Base-by-base conservation (phyloP, 345 rosid genomes). In the Nephelium lappaceum region DNA sequence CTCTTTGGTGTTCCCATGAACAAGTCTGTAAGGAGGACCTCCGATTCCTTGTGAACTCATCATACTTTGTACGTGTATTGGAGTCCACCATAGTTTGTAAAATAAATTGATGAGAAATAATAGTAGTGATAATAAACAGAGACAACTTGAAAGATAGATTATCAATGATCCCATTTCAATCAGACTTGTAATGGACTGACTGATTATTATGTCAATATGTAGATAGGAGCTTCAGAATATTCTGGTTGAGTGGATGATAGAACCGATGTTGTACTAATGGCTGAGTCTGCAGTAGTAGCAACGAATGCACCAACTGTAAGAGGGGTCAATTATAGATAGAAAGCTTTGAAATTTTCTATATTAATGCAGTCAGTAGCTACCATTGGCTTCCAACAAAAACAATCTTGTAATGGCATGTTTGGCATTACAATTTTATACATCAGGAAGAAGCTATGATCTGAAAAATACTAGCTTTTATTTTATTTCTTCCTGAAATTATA, bases 21-120 rank as follows among this genome's bases (percentile, higher is more conserved):
- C 4, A 71, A 87, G 81, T 49, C 25, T 81, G 83, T 71, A 83
- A 25, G 92, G 23, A 67, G 86, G 88, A 43, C 90, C 90, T 62
- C 38, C 68, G 18, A 86, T 77, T 75, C 86, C 85, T 27, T 70
- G 88, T 27, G 81, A 69, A 15, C 23, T 79, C 79, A 81, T 73
- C 42, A 41, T 18, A 24, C 60, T 57, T 65, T 72, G 82, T 43
- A 83, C 15, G 31, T 67, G 82, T 60, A 27, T 31, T 5, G 85
- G 88, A 9, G 78, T 75, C 85, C 80, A 81, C 88, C 85, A 83
- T 58, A 75, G 47, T 23, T 71, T 75, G 64, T 73, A 11, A 14
- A 85, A 19, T 10, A 81, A 74, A 58, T 49, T 74, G 77, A 76
- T n/a, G 16, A 79, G 64, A 57, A 63, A 36, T 19, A 72, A 16